Conservation (phyloP, 2,329 filamentous ascomycete genomes). For the Botryosphaeria dothidea region DNA sequence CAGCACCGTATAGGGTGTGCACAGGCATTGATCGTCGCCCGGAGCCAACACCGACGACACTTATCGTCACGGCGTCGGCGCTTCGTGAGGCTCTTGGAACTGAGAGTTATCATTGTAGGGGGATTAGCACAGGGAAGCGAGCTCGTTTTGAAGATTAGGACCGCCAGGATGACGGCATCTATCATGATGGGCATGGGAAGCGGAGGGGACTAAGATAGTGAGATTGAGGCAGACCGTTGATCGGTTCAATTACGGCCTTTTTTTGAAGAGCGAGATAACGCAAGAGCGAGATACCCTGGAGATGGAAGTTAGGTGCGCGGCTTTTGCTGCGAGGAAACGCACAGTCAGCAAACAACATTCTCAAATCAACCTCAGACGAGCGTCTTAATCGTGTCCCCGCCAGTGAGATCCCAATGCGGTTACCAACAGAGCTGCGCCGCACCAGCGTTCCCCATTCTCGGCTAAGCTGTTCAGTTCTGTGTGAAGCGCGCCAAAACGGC, state of each 20-base stretch:
- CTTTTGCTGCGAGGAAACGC: background rate
- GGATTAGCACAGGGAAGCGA: slow-evolving; percentile 3
- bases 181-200: background rate
- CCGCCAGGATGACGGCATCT: background rate
- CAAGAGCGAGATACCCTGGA: background rate
- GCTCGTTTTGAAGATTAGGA: background rate
- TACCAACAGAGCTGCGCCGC: background rate
- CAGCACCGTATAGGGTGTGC: background rate
- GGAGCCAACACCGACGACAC: background rate
- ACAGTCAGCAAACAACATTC: background rate
- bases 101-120: background rate
- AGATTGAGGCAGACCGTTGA: background rate
- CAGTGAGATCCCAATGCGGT: background rate
- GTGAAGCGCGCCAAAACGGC: slow-evolving; percentile 4
- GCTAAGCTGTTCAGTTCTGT: background rate
- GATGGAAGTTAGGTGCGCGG: background rate
- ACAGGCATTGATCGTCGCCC: slow-evolving; percentile 5
- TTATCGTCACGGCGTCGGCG: background rate
- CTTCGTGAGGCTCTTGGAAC: background rate
- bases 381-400: background rate
- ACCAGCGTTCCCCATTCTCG: background rate
- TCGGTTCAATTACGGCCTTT: background rate
- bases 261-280: background rate
- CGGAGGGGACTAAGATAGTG: background rate
- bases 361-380: background rate